Evolutionary conservation across 1,139 yeast genomes (phyloP).

Genomic region (Yamadazyma sp.): DNA sequence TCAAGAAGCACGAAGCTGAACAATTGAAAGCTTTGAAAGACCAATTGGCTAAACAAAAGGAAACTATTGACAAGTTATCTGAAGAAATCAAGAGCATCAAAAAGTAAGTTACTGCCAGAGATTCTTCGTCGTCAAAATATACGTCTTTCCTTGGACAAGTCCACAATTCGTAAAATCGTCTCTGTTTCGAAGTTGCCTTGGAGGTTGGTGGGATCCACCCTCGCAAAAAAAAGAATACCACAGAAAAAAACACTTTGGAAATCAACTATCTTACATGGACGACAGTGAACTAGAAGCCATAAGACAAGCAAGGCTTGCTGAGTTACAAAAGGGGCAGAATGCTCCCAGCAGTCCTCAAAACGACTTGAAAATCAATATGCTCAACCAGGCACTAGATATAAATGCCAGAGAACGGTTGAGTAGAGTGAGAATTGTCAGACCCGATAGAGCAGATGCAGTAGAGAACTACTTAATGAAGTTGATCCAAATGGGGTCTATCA

Average conservation of each 20-base stretch:
- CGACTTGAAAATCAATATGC: constrained; percentile 38
- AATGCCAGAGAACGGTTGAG: constrained; percentile 86
- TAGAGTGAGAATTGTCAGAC: constrained; percentile 84
- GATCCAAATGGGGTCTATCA: constrained; percentile 77
- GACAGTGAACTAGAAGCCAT: constrained; percentile 87
- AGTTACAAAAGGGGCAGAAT: constrained; percentile 61
- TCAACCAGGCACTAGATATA: constrained; percentile 74
- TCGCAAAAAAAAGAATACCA: not conserved
- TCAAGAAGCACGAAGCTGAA: constrained; percentile 49
- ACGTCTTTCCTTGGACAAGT: no score
- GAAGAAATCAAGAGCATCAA: constrained; percentile 38
- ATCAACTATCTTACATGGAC: no score
- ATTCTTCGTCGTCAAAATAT: not conserved
- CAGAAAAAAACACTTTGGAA: not conserved
- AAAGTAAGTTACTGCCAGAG: no score
- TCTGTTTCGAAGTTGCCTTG: no score
- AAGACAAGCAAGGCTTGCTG: constrained; percentile 83
- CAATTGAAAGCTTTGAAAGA: constrained; percentile 49
- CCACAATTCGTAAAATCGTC: no score
- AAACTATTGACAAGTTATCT: constrained; percentile 43
- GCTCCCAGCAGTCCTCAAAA: constrained; percentile 14
- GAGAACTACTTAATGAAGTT: constrained; percentile 75
- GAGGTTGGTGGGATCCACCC: no score
- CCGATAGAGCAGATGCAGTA: constrained; percentile 89
- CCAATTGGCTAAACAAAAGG: constrained; percentile 47